phyloP scores from a whole-genome alignment of 352 stramenopile genomes.

The Phytophthora citrophthora region DNA sequence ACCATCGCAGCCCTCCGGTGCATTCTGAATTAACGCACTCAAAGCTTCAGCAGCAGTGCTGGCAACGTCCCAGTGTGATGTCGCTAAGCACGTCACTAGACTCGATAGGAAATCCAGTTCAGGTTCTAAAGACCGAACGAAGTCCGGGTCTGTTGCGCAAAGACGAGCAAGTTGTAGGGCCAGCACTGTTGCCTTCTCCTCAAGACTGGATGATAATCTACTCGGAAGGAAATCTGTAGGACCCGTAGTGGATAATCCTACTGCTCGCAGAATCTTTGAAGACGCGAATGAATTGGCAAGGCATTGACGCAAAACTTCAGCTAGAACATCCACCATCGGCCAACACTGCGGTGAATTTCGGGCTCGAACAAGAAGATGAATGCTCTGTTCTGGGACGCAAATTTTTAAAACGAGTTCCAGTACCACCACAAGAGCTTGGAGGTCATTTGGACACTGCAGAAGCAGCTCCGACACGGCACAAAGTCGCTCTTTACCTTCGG shows the following conservation, averaged over 20 bases:
- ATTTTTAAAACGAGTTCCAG: slow-evolving; percentile 14
- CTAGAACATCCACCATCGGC: slow-evolving; percentile 19
- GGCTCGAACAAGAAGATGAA: slow-evolving; percentile 16
- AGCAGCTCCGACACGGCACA: slow-evolving; percentile 25
- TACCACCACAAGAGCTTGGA: slow-evolving; percentile 5
- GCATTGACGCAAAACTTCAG: slow-evolving; percentile 9
- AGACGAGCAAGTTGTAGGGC: slow-evolving; percentile 10
- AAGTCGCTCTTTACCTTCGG: slow-evolving; percentile 2
- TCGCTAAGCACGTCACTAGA: slow-evolving; percentile 14
- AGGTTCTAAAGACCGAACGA: slow-evolving; percentile 13
- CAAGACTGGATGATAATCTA: background rate
- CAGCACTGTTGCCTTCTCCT: slow-evolving; percentile 15
- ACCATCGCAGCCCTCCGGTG: background rate
- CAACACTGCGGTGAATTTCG: slow-evolving; percentile 16
- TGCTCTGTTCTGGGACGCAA: background rate
- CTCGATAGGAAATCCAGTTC: slow-evolving; percentile 14
- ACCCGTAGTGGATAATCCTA: slow-evolving; percentile 8
- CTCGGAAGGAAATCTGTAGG: slow-evolving; percentile 24
- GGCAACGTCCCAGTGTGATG: slow-evolving; percentile 12
- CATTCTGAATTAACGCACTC: slow-evolving; percentile 10
- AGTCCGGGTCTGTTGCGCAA: slow-evolving; percentile 1
- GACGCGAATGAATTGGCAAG: too few relatives aligned
- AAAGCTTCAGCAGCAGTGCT: slow-evolving; percentile 5
- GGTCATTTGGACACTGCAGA: slow-evolving; percentile 13
- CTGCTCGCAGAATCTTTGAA: background rate